phyloP scores from a whole-genome alignment of 192 early-diverging fungal species.

The Linnemannia zychae region DNA sequence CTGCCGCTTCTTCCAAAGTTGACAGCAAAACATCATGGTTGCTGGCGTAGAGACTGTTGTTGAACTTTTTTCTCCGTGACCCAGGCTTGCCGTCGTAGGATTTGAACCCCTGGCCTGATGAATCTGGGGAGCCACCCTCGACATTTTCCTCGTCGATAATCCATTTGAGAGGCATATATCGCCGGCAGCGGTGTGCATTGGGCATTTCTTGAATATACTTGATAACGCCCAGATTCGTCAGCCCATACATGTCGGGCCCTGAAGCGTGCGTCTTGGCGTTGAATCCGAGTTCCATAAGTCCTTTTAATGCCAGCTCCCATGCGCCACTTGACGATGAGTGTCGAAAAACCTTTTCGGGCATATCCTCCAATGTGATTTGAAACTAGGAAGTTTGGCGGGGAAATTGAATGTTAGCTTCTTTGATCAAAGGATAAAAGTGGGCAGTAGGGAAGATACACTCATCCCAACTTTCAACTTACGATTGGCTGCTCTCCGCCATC shows the following conservation, averaged over 20 bases:
- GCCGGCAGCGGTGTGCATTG: constrained; percentile 47
- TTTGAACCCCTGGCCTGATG: constrained; percentile 25
- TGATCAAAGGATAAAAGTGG: background rate
- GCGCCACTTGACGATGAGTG: constrained; percentile 78
- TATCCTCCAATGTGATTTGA: constrained; percentile 77
- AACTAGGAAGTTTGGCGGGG: constrained; percentile 52
- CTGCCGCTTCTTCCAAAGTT: constrained; percentile 17
- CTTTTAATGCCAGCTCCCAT: constrained; percentile 76
- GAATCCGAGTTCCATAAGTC: constrained; percentile 69
- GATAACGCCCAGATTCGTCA: constrained; percentile 76
- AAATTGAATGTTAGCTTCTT: background rate
- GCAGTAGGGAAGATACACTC: background rate
- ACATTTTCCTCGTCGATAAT: constrained; percentile 44
- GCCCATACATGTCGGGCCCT: constrained; percentile 79
- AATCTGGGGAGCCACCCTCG: constrained; percentile 8
- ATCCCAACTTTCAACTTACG: constrained; percentile 38
- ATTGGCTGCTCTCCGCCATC: constrained; percentile 72
- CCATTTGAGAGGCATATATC: constrained; percentile 57
- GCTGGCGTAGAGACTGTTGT: constrained; percentile 54
- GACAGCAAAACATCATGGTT: constrained; percentile 41
- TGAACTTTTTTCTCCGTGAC: constrained; percentile 45
- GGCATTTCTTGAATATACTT: constrained; percentile 79
- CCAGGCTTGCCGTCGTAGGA: constrained; percentile 23
- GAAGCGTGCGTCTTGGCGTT: constrained; percentile 79
- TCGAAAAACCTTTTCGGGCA: constrained; percentile 69